Conservation (phyloP, 257 asterid species). For the Hygrophila difformis region DNA sequence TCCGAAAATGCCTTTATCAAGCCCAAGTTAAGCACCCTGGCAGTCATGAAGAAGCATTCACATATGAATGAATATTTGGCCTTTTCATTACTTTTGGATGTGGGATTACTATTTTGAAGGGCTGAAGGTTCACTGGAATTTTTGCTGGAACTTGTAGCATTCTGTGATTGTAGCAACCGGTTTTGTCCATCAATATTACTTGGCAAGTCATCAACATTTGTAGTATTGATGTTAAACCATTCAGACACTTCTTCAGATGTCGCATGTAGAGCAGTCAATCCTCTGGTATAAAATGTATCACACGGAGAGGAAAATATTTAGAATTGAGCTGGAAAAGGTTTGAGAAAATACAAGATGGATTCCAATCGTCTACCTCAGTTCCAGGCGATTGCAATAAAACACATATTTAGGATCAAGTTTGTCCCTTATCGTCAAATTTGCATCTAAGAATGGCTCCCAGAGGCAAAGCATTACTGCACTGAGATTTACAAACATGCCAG, state of each 20-base stretch:
- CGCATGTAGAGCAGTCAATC: conserved; percentile 89
- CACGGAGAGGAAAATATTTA: conserved; percentile 15
- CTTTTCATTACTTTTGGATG: conserved; percentile 36
- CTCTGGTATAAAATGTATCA: conserved; percentile 42
- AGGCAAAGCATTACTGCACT: conserved; percentile 90
- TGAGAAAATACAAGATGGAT: background rate
- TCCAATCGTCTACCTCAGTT: conserved; percentile 52
- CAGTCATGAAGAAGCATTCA: conserved; percentile 99
- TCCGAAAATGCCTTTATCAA: conserved; percentile 90
- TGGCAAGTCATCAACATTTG: conserved; percentile 26
- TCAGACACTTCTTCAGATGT: conserved; percentile 92
- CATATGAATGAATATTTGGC: conserved; percentile 78
- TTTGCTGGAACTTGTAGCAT: conserved; percentile 60
- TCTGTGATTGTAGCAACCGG: conserved; percentile 62
- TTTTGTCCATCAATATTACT: conserved; percentile 38
- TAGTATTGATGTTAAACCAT: conserved; percentile 46
- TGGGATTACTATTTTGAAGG: conserved; percentile 24
- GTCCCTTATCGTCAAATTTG: conserved; percentile 71
- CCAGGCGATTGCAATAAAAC: conserved; percentile 54
- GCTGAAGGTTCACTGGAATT: conserved; percentile 30
- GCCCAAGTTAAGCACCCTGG: conserved; percentile 90
- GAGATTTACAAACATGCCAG: conserved; percentile 94
- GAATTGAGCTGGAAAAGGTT: conserved; percentile 7
- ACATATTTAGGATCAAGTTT: conserved; percentile 87
- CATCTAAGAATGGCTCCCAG: conserved; percentile 92